Conservation (phyloP, 1,139 yeast species). For the Spathaspora sp. region DNA sequence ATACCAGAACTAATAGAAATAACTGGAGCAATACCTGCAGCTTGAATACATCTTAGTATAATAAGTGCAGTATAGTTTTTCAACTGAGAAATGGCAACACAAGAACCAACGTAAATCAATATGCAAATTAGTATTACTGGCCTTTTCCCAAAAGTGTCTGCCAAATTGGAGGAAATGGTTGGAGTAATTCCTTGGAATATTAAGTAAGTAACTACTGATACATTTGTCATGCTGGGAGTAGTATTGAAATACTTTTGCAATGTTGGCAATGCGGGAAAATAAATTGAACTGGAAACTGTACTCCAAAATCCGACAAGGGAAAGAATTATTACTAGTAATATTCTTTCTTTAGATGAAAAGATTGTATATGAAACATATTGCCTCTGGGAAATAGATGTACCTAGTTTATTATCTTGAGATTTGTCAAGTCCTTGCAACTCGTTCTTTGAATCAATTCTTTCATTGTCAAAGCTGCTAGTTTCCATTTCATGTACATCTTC, state of each 20-base stretch:
- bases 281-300: constrained; percentile 38
- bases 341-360: constrained; percentile 16
- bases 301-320: constrained; percentile 41
- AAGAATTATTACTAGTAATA: constrained; percentile 23
- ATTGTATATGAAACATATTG: constrained; percentile 18
- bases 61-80: constrained; percentile 37
- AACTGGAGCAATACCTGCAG: constrained; percentile 42
- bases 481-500: neutral
- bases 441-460: neutral
- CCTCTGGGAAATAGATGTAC: neutral
- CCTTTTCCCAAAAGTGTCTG: constrained; percentile 37
- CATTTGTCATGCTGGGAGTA: constrained; percentile 25
- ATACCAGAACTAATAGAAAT: constrained; percentile 40
- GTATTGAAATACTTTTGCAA: constrained; percentile 27
- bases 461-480: neutral
- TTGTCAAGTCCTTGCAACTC: neutral
- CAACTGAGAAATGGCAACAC: constrained; percentile 36
- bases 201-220: constrained; percentile 39
- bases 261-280: constrained; percentile 42
- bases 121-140: constrained; percentile 32
- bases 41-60: constrained; percentile 38
- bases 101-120: constrained; percentile 28
- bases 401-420: neutral
- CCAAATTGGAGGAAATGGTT: constrained; percentile 31
- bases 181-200: constrained; percentile 40